Evolutionary conservation across 352 stramenopile genomes (phyloP), one percentile per base, ranked within the genome.

Genomic region (Elongisporangium senticosum): DNA sequence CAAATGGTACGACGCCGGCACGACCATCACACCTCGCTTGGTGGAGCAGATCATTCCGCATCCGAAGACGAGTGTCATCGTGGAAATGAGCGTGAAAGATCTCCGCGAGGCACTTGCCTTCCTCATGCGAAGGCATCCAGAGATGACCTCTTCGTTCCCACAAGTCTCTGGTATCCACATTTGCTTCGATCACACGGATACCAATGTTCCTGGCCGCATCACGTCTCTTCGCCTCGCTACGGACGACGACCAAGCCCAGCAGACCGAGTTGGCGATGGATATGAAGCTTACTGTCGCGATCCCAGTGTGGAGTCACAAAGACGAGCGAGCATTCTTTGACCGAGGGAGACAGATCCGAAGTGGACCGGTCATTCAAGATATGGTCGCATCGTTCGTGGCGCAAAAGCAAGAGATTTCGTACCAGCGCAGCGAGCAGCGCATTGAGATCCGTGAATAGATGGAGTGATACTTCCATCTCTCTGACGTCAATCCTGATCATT

Each of bases 31-130:
- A 0, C 56, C 67, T 7, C 74, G 73, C 8, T 86, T 87, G 68
- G 63, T 96, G 23, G 69, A 89, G 51, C 76, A 72, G 28, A 84
- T 81, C 49, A 56, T 96, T 3, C 87, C 87, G 2, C 76, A 93
- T 26, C 69, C 75, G 13, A 77, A 77, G 26, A 62, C 63, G 20
- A 78, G 72, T 13, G 62, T 84, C 8, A 72, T 90, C 1, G 65
- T 96, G 39, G 54, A 80, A 53, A 64, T 95, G 49, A n/a, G 62
- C 6, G 63, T 79, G 21, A 7, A 52, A 4, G 51, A 82, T 40
- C 63, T 96, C 11, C 72, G 73, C 21, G 37, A 58, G 4, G 86
- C 74, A 13, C 67, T 96, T 23, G 63, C 68, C 11, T 74, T 90
- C 54, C 86, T 90, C 76, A 53, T 96, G 51, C 69, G 64, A 33